phyloP scores from a whole-genome alignment of 176 grass and related monocot genomes.

The Sorghum bicolor region DNA sequence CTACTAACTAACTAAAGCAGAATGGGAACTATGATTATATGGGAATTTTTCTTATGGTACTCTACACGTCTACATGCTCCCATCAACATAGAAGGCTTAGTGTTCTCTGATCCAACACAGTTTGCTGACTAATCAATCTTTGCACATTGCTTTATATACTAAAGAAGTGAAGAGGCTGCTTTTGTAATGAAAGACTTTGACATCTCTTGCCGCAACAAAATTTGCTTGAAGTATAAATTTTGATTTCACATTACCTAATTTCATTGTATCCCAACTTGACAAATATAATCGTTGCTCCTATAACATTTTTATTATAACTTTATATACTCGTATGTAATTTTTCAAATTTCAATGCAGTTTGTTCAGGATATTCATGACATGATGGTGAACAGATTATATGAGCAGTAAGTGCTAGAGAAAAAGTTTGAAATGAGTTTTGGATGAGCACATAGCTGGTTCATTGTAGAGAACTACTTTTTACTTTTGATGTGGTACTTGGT shows the following conservation, averaged over 20 bases:
- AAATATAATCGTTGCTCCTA: conserved; percentile 6
- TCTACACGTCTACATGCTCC: background rate
- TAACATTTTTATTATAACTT: conserved; percentile 11
- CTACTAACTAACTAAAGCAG: background rate
- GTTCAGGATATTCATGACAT: conserved; percentile 87
- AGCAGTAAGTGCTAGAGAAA: conserved; percentile 54
- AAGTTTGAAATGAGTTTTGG: conserved; percentile 1
- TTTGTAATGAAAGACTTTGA: background rate
- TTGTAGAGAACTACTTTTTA: background rate
- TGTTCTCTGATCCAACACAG: background rate
- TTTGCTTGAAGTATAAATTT: conserved; percentile 9
- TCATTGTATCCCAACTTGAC: background rate
- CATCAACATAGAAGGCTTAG: background rate
- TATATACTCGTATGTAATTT: conserved; percentile 9
- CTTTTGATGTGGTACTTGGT: conserved; percentile 1
- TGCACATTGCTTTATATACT: background rate
- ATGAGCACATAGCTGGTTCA: background rate
- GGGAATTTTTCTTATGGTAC: background rate
- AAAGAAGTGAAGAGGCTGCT: background rate
- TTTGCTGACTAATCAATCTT: background rate
- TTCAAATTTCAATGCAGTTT: conserved; percentile 67
- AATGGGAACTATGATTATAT: background rate
- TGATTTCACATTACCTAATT: background rate
- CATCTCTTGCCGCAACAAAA: background rate
- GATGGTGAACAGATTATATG: conserved; percentile 77